Percentiles rank a stretch among this genome's conserved stretches.
Evolutionary conservation across 495 filamentous ascomycete species (phyloP).

Genomic region (Chlorociboria aeruginascens): DNA sequence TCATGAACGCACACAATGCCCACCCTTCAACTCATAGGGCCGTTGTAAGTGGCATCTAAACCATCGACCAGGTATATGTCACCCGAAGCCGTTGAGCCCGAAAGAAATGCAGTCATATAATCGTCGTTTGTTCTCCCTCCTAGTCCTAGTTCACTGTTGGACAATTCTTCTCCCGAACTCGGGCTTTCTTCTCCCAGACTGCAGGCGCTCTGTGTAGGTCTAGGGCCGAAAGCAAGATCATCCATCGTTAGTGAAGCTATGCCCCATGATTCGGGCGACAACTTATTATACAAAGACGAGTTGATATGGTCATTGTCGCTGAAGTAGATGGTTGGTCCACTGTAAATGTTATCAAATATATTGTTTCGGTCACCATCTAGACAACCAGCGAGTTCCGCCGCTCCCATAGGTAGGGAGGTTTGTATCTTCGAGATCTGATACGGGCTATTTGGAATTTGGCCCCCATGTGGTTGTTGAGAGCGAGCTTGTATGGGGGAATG

Average conservation of each 20-base stretch:
- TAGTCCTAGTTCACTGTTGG: slow-evolving; percentile 17
- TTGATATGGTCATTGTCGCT: slow-evolving; percentile 21
- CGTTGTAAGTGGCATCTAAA: slow-evolving; percentile 20
- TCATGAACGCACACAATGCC: not conserved
- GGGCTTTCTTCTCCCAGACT: slow-evolving; percentile 72
- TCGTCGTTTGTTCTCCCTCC: slow-evolving; percentile 1
- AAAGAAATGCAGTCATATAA: slow-evolving; percentile 11
- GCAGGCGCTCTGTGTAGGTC: slow-evolving; percentile 51
- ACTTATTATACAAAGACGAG: slow-evolving; percentile 24
- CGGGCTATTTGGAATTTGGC: slow-evolving; percentile 2
- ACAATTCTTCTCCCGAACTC: slow-evolving; percentile 38
- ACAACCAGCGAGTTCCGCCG: slow-evolving; percentile 65
- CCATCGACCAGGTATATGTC: slow-evolving; percentile 30
- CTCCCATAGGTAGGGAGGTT: slow-evolving; percentile 51
- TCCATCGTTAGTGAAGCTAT: slow-evolving; percentile 33
- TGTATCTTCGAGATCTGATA: slow-evolving; percentile 8
- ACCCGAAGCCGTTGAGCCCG: slow-evolving; percentile 15
- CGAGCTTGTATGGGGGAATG: slow-evolving; percentile 16
- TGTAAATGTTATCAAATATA: slow-evolving; percentile 77
- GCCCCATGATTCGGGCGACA: slow-evolving; percentile 42
- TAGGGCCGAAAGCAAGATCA: slow-evolving; percentile 27
- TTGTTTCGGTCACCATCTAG: slow-evolving; percentile 70
- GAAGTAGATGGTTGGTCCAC: slow-evolving; percentile 42
- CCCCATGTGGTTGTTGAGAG: slow-evolving; percentile 1
- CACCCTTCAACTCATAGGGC: not conserved